These are phyloP conservation scores for Penicillium coprophilum DNA, from an alignment of 495 filamentous ascomycete species.

Conservation along the genomic window DNA sequence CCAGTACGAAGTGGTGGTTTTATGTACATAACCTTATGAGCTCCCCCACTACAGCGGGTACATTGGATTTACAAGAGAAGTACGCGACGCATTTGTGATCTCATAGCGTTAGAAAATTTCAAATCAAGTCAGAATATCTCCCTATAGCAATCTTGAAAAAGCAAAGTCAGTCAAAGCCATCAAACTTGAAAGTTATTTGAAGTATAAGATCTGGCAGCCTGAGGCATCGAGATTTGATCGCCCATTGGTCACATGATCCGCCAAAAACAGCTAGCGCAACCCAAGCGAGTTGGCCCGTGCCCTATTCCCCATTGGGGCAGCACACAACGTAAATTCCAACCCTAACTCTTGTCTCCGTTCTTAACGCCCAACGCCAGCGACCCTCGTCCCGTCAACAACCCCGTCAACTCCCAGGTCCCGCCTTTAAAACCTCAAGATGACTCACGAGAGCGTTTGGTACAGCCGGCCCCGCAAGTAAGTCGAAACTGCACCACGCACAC, in stretches of 20 bases:
- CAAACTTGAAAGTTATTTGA: background rate
- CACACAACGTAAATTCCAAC: constrained; percentile 44
- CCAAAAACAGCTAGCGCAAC: constrained; percentile 30
- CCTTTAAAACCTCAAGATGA: constrained; percentile 66
- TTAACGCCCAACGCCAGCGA: constrained; percentile 45
- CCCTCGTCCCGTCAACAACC: constrained; percentile 39
- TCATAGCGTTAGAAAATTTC: background rate
- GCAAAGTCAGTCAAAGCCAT: background rate
- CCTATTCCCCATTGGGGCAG: constrained; percentile 33
- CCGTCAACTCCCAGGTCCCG: constrained; percentile 40
- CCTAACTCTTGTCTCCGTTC: constrained; percentile 35
- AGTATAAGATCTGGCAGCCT: constrained; percentile 10
- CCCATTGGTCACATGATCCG: constrained; percentile 11
- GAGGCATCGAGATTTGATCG: constrained; percentile 15
- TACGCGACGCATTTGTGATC: background rate
- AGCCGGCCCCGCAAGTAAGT: constrained; percentile 87
- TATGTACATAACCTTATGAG: too few relatives aligned
- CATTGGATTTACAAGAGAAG: too few relatives aligned
- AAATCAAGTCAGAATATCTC: background rate
- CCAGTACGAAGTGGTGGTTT: too few relatives aligned
- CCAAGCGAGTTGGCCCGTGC: constrained; percentile 43
- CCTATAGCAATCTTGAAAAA: background rate
- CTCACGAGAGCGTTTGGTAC: constrained; percentile 99
- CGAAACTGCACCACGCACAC: constrained; percentile 13
- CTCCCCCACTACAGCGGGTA: too few relatives aligned